Evolutionary conservation across 2,329 filamentous ascomycete species (phyloP).

Genomic region (Penicillium crustosum): DNA sequence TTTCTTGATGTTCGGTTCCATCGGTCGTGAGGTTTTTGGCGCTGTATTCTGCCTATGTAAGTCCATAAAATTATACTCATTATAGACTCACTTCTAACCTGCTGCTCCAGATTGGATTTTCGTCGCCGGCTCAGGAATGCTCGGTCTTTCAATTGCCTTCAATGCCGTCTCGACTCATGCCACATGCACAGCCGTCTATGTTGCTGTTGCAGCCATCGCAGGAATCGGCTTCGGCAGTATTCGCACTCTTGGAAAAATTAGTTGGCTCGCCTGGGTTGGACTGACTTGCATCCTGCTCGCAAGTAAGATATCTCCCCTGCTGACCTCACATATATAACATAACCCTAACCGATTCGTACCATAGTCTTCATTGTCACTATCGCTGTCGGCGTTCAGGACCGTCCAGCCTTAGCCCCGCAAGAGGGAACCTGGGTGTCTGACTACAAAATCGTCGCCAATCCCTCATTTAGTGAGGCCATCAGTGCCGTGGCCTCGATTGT

Average conservation of each 20-base stretch:
- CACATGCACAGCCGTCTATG: slow-evolving; percentile 27
- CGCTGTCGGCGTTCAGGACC: slow-evolving; percentile 35
- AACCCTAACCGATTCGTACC: background rate
- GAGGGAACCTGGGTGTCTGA: slow-evolving; percentile 30
- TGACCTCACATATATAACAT: background rate
- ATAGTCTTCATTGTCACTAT: slow-evolving; percentile 27
- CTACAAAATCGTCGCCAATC: slow-evolving; percentile 24
- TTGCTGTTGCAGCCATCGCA: slow-evolving; percentile 24
- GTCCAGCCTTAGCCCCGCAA: slow-evolving; percentile 35
- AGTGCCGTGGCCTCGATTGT: slow-evolving; percentile 24
- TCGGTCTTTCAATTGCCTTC: slow-evolving; percentile 44
- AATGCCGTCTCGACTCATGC: slow-evolving; percentile 43
- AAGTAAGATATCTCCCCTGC: slow-evolving; percentile 15
- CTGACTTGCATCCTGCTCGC: slow-evolving; percentile 14
- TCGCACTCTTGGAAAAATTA: slow-evolving; percentile 34
- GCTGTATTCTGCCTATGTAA: slow-evolving; percentile 10
- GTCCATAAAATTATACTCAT: background rate
- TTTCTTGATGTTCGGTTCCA: slow-evolving; percentile 52
- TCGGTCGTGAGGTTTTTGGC: slow-evolving; percentile 51
- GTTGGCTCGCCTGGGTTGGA: slow-evolving; percentile 39
- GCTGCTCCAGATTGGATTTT: slow-evolving; percentile 30
- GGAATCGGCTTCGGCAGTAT: slow-evolving; percentile 32
- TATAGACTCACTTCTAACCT: background rate
- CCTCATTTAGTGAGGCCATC: slow-evolving; percentile 26
- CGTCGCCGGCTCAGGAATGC: slow-evolving; percentile 44